Base-by-base conservation (phyloP, 345 rosid species). In the Eucalyptus guilfoylei region DNA sequence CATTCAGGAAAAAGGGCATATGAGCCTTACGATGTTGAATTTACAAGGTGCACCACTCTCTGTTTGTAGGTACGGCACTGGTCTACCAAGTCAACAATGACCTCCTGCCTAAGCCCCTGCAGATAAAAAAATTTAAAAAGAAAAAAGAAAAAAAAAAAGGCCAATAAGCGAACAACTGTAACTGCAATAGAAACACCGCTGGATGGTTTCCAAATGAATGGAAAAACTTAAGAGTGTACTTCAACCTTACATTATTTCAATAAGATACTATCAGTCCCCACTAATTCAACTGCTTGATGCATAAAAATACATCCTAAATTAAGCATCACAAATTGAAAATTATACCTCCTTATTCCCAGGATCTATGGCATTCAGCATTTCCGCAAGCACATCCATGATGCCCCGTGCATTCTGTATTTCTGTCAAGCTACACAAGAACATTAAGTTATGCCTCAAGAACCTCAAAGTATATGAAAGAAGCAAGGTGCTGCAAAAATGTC, bases 401-500 rank as follows among this genome's bases (percentile, higher is more conserved):
- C 99, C 99, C 83, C 98, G 96, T 49, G 99, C 99, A 93, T 97
- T 98, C 92, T 98, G 99, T 92, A 97, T 96, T 94, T 98, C 99
- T 85, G 98, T 92, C 97, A 97, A 89, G 92, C 99, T 98, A 88
- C 91, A 52, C 91, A 92, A 93, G 49, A 90, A 91, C 88, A 80
- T 93, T 87, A 88, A 89, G 88, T 90, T 72, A 86, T 14, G 69
- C 44, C 91, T 48, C 50, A 40, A 17, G 58, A 48, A 69, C 37
- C 7, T 72, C 81, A 72, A 69, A 72, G 42, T 37, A 72, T 8
- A 88, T 49, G 34, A 90, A 86, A 88, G 55, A 90, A 45, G 42
- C 88, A 89, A 72, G 14, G 90, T 37, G 55, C 47, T 44, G 32
- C n/a, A 88, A 32, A 32, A 80, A 87, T 30, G 54, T 40, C 34